phyloP scores from a whole-genome alignment of 1,284 basidiomycete species.

The Melanopsichium pennsylvanicum region DNA sequence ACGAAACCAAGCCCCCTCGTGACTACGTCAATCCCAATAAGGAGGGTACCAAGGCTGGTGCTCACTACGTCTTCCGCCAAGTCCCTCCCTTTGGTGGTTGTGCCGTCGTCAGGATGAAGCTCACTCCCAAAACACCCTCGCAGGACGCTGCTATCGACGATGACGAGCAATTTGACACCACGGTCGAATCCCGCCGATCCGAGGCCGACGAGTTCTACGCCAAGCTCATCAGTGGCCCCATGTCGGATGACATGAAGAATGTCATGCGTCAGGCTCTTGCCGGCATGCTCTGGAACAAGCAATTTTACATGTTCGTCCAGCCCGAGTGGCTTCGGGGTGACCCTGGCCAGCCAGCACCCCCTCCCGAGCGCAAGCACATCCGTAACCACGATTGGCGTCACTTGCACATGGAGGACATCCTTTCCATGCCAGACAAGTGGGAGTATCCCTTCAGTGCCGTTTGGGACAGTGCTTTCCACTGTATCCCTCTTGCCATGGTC shows the following conservation, averaged over 20 bases:
- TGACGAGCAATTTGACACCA: constrained; percentile 87
- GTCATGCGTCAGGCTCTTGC: constrained; percentile 96
- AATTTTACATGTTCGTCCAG: constrained; percentile 94
- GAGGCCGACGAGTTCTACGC: constrained; percentile 97
- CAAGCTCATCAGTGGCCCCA: constrained; percentile 73
- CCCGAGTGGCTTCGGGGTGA: constrained; percentile 95
- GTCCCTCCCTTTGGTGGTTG: constrained; percentile 92
- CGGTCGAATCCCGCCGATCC: constrained; percentile 77
- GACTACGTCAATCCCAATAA: constrained; percentile 80
- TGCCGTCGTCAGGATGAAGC: constrained; percentile 90
- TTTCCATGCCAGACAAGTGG: constrained; percentile 99
- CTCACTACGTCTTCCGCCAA: constrained; percentile 85
- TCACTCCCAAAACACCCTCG: constrained; percentile 79
- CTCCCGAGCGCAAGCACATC: constrained; percentile 83
- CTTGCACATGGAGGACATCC: constrained; percentile 90
- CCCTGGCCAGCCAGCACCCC: constrained; percentile 90
- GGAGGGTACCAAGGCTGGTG: constrained; percentile 88
- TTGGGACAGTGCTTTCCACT: constrained; percentile 97
- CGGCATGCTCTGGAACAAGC: constrained; percentile 99
- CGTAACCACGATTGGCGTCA: constrained; percentile 82
- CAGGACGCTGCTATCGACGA: constrained; percentile 83
- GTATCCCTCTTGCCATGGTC: constrained; percentile 92
- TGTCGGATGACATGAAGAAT: constrained; percentile 90
- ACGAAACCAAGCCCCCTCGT: constrained; percentile 46
- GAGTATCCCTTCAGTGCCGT: constrained; percentile 70